Evolutionary conservation across 2,329 filamentous ascomycete species (phyloP), one percentile per base, ranked within the genome.

Genomic region (Sporothrix euskadiensis): DNA sequence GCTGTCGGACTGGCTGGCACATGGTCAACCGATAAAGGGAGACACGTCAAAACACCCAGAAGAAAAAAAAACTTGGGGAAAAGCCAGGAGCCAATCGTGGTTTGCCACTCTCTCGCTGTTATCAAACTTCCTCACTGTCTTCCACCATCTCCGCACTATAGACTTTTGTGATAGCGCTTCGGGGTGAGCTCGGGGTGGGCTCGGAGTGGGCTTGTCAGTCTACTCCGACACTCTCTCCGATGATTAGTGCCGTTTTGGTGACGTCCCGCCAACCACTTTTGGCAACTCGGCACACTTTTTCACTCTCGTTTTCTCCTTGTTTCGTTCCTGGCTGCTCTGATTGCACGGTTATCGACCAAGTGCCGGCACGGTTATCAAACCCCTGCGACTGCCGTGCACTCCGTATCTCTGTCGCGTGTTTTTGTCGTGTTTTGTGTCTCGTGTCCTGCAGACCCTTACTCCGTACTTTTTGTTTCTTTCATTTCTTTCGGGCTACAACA

Each of bases 211-310:
- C 44, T 26, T 41, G 35, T 26, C 39, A 14, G 8, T 14, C 4
- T n/a, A 66, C 65, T 49, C 65, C 65, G 65, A 49, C 8, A 0
- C 26, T 52, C 65, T 68, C 65, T 68, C 65, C 65, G 65, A 68
- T 7, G 22, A 7, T 6, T 52, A 52, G 65, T 26, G 19, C 56
- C 30, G 26, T 35, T 59, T 59, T 59, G 56, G 35, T 26, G 9
- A 9, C 12, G 19, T n/a, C 32, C 35, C 14, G 16, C 54, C 54
- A 59, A 59, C 56, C 19, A 19, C 30, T 59, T 65, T 65, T 39
- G 59, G 59, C 59, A 65, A 19, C 35, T 65, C 35, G 35, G 59
- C 59, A 65, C 59, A 32, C 35, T 41, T 63, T 41, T 49, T 49
- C 14, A 4, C 1, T 35, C 8, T 35, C 35, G 35, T 49, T 44